A percentile compares a stretch with the other conserved stretches of the same genome.
phyloP scores from a whole-genome alignment of 768 basidiomycete genomes.

The Naganishia vaughanmartiniae region DNA sequence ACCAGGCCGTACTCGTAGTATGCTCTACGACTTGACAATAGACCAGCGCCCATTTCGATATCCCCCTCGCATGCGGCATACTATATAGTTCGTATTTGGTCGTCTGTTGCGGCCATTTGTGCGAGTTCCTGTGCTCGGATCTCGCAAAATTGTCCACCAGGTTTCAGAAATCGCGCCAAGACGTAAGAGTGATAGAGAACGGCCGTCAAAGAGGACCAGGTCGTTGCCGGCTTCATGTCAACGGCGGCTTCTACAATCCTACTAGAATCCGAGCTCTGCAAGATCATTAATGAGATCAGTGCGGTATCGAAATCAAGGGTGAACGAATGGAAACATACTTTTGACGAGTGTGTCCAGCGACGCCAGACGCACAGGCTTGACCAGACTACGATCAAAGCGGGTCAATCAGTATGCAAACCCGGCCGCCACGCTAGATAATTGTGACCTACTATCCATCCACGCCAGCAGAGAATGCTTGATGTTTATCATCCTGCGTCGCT shows the following conservation, averaged over 20 bases:
- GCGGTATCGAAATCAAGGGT: not conserved
- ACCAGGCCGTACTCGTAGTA: too few species aligned
- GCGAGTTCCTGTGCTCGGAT: too few species aligned
- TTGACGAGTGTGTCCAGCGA: conserved; percentile 62
- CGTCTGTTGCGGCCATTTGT: too few species aligned
- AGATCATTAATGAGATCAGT: not conserved
- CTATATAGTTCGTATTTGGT: too few species aligned
- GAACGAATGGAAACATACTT: conserved; percentile 22
- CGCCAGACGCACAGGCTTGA: conserved; percentile 94
- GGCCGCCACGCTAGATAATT: conserved; percentile 4
- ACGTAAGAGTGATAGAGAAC: not conserved
- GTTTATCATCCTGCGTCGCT: conserved; percentile 89
- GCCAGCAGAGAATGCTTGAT: conserved; percentile 83
- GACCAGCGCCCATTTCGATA: too few species aligned
- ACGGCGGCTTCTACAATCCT: not conserved
- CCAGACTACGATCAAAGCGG: conserved; percentile 60
- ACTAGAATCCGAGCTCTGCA: conserved; percentile 27
- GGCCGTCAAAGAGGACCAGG: not conserved
- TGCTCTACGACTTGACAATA: too few species aligned
- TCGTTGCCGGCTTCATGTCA: not conserved
- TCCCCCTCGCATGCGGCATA: too few species aligned
- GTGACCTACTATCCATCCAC: conserved; percentile 89
- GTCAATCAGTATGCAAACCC: conserved; percentile 8
- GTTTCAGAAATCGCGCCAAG: not conserved
- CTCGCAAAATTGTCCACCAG: too few species aligned